Evolutionary conservation across 129 eudicot genomes (phyloP).

Genomic region (Flaveria linearis): DNA sequence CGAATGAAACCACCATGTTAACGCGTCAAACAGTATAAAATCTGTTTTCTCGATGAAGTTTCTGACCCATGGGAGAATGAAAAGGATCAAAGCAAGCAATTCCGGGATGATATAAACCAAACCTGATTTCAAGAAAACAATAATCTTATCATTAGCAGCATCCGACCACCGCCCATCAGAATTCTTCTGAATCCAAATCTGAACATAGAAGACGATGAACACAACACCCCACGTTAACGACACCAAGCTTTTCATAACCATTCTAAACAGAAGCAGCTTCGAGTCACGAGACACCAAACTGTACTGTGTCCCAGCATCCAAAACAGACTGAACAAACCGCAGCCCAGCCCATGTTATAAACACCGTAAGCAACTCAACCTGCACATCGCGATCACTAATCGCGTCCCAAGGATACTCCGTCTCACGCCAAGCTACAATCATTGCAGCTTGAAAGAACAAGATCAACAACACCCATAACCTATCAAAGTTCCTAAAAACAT

Average conservation of each 20-base stretch:
- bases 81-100: constrained; percentile 63
- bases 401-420: constrained; percentile 71
- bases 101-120: constrained; percentile 73
- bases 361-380: constrained; percentile 74
- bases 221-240: constrained; percentile 68
- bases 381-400: constrained; percentile 63
- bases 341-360: constrained; percentile 85
- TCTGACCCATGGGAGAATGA: constrained; percentile 76
- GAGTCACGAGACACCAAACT: constrained; percentile 66
- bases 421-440: constrained; percentile 78
- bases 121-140: constrained; percentile 67
- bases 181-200: constrained; percentile 80
- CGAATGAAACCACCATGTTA: constrained; percentile 94
- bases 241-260: constrained; percentile 69
- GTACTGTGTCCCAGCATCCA: constrained; percentile 95
- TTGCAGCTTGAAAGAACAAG: constrained; percentile 69
- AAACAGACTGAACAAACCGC: constrained; percentile 66
- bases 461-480: constrained; percentile 79
- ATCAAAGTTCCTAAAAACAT: constrained; percentile 80
- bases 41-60: constrained; percentile 67
- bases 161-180: constrained; percentile 61
- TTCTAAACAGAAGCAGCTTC: constrained; percentile 60
- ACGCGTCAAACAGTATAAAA: constrained; percentile 48
- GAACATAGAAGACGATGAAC: constrained; percentile 61
- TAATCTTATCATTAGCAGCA: constrained; percentile 58